A percentile compares a stretch with the other conserved stretches of the same genome.
These are phyloP conservation scores for Vitis rupestris DNA, from an alignment of 164 flowering plant genomes.

Conservation along the genomic window DNA sequence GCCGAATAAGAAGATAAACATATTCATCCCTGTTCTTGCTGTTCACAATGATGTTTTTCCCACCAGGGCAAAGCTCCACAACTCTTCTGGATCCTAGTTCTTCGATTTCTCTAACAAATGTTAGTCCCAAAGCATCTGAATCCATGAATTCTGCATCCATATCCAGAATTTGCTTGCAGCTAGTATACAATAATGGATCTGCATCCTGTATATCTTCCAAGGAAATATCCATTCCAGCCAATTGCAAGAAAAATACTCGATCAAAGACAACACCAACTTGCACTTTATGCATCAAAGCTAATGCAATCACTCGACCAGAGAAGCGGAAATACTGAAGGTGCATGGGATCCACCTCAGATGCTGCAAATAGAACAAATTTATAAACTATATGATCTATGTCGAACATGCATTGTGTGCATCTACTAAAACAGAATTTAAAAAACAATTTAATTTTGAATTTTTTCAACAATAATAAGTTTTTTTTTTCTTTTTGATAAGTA, in stretches of 20 bases:
- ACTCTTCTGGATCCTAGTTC: constrained; percentile 67
- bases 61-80: constrained; percentile 79
- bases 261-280: constrained; percentile 86
- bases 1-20: constrained; percentile 65
- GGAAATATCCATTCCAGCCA: constrained; percentile 57
- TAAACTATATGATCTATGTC: not conserved
- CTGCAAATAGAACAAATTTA: constrained; percentile 47
- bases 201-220: constrained; percentile 83
- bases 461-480: too few species aligned
- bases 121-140: constrained; percentile 82
- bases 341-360: constrained; percentile 76
- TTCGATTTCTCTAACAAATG: constrained; percentile 81
- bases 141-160: constrained; percentile 77
- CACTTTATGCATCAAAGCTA: constrained; percentile 84
- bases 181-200: constrained; percentile 72
- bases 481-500: too few species aligned
- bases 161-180: constrained; percentile 80
- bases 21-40: constrained; percentile 71
- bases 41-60: constrained; percentile 55
- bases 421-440: too few species aligned
- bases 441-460: too few species aligned
- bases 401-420: not conserved
- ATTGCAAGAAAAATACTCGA: constrained; percentile 75
- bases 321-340: constrained; percentile 80
- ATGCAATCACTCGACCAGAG: constrained; percentile 81